phyloP scores from a whole-genome alignment of 2,329 filamentous ascomycete species.

The Mycosphaerella sp. region DNA sequence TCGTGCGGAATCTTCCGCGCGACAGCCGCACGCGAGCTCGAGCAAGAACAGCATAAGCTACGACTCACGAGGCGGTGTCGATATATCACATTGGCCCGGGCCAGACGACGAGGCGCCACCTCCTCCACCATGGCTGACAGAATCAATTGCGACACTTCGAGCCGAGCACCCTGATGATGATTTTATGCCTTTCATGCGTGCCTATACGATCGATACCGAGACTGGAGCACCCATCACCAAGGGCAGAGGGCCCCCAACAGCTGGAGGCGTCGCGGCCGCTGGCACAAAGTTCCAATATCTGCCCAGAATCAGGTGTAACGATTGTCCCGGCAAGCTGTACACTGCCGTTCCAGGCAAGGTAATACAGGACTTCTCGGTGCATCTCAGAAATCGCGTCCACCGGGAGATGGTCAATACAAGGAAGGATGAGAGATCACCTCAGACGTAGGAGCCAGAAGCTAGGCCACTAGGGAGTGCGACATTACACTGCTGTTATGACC shows the following conservation, averaged over 20 bases:
- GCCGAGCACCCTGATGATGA: slow-evolving; percentile 67
- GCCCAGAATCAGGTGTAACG: slow-evolving; percentile 82
- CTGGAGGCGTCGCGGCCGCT: slow-evolving; percentile 49
- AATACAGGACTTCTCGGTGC: slow-evolving; percentile 85
- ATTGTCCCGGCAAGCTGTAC: slow-evolving; percentile 91
- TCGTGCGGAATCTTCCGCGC: slow-evolving; percentile 18
- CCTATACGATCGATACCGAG: slow-evolving; percentile 65
- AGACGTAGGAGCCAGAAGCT: neutral
- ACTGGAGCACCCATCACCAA: slow-evolving; percentile 57
- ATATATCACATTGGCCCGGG: slow-evolving; percentile 57
- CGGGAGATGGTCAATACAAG: slow-evolving; percentile 8
- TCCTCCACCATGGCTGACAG: slow-evolving; percentile 76
- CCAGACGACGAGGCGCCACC: slow-evolving; percentile 62
- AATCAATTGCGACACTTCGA: slow-evolving; percentile 66
- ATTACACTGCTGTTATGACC: too few species aligned
- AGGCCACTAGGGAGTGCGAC: neutral
- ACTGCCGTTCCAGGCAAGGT: slow-evolving; percentile 80
- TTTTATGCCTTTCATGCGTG: slow-evolving; percentile 89
- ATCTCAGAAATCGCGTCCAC: slow-evolving; percentile 79
- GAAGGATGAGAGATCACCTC: slow-evolving; percentile 1
- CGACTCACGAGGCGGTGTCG: slow-evolving; percentile 53
- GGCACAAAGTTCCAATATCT: slow-evolving; percentile 75
- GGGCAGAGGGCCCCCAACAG: slow-evolving; percentile 35
- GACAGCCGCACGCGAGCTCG: slow-evolving; percentile 6
- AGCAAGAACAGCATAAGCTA: slow-evolving; percentile 21